Evolutionary conservation across 352 stramenopile species (phyloP), one percentile per base, ranked within the genome.

Genomic region (Peronospora farinosa): DNA sequence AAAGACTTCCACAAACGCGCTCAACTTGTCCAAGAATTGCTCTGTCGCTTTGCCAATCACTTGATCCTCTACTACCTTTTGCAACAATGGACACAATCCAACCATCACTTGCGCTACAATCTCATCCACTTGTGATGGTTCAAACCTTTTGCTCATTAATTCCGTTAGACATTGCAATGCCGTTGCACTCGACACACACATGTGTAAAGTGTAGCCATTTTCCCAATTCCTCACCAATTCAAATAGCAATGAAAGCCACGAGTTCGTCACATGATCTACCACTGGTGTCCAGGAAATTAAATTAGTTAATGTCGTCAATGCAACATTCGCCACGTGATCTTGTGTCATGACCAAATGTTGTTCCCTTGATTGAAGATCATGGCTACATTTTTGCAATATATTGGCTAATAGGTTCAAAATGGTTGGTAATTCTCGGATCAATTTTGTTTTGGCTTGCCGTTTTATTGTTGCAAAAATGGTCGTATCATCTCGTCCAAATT

Each of bases 1-100:
- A 44, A 88, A 89, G 2, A 68, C 40, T 54, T 92, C 76, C 1
- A 89, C 74, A 37, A 88, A 83, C 49, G 74, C 81, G 33, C 71
- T 86, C 5, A 92, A 48, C 54, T 88, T 88, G 64, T 88, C 78
- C 31, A 88, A 48, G 28, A 80, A 88, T 27, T 83, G 63, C 35
- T 88, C 70, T 0, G 64, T 78, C 5, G 73, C 74, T 31, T 54
- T 47, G 0, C 48, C 47, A 32, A 86, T 69, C 1, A 80, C 33
- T 11, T 78, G 60, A n/a, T 82, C 72, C 10, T 82, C 71, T 13
- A 82, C 68, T 1, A 65, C 81, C 40, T 72, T 72, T 41, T 89
- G 74, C 25, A 89, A 40, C 27, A 89, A 48, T n/a, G 74, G 60
- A 46, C 69, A 84, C 11, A 89, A 41, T 0, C 59, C 63, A 39